phyloP scores from a whole-genome alignment of 2,329 filamentous ascomycete species.

The Curvularia sp. region DNA sequence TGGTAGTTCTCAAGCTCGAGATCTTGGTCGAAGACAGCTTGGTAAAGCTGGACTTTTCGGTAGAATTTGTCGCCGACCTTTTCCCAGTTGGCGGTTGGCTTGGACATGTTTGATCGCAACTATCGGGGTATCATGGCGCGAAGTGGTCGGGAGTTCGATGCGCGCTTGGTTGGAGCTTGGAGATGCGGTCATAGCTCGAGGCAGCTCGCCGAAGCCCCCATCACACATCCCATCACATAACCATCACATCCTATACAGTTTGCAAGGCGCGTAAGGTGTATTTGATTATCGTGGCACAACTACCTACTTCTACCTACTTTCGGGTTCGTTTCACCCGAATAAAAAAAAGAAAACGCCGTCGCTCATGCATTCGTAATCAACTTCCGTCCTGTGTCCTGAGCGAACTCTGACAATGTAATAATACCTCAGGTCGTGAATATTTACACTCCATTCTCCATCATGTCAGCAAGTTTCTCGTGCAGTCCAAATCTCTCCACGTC shows the following conservation, averaged over 20 bases:
- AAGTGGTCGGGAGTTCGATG: conserved; percentile 15
- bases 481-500: conserved; percentile 72
- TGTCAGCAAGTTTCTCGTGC: conserved; percentile 31
- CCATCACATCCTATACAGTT: background rate
- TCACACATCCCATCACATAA: background rate
- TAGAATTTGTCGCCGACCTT: conserved; percentile 93
- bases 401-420: background rate
- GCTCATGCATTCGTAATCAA: conserved; percentile 43
- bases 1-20: conserved; percentile 95
- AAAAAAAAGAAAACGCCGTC: conserved; percentile 34
- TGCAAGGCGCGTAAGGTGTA: background rate
- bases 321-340: background rate
- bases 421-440: background rate
- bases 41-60: conserved; percentile 92
- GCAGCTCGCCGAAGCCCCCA: conserved; percentile 9
- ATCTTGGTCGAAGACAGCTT: conserved; percentile 89
- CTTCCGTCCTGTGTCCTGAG: conserved; percentile 2
- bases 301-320: conserved; percentile 18
- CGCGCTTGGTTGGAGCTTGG: conserved; percentile 16
- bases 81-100: conserved; percentile 90
- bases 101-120: conserved; percentile 49
- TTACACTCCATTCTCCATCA: conserved; percentile 18
- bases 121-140: conserved; percentile 31
- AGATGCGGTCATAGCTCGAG: conserved; percentile 22
- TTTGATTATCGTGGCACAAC: conserved; percentile 9